Base-by-base conservation (phyloP, 2,329 filamentous ascomycete species). In the Pseudocercospora vitis region DNA sequence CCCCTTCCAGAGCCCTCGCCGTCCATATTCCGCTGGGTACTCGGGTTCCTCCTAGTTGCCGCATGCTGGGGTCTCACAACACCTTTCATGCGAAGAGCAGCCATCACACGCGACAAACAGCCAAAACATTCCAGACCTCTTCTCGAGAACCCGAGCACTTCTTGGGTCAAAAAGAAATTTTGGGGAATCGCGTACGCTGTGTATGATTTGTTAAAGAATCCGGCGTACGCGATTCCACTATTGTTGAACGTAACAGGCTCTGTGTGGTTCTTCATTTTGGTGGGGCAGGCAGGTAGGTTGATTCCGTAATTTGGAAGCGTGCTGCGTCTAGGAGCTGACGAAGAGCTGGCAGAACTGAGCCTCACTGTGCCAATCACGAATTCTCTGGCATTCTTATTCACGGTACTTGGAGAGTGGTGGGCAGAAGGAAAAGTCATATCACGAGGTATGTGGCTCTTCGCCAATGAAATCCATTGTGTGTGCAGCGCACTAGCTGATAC, bases 361-460 rank as follows among this genome's bases (percentile, higher is more conserved):
- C 77, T 97, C 58, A 96, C 91, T 2, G 91, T 97, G 0, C 92
- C 92, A 1, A 94, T 97, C 58, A 91, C 92, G 1, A 97, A 97
- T 67, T 95, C 91, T 0, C 75, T 95, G 66, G 92, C 92, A 0
- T 97, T 97, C 64, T 73, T 97, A n/a, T 97, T 96, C 68, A 97
- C 92, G 0, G 91, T 96, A 1, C 67, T 96, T 9, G 92, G 91
- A 0, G 92, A 97, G 64, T 97, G 91, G 91, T 95, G 87, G 78
- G 90, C 92, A 0, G 92, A 96, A 65, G 84, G 84, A 56, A 97
- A 96, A 71, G 87, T 91, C 1, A 95, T 97, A 57, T 88, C 85
- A 62, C 81, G 84, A 77, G 83, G 89, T 91, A 75, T 66, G 81
- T 47, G 7, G 7, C 9, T 28, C 7, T 32, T 18, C 6, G 24